Evolutionary conservation across 768 basidiomycete genomes (phyloP), one percentile per base, ranked within the genome.

Genomic region (Mycena haematopus): DNA sequence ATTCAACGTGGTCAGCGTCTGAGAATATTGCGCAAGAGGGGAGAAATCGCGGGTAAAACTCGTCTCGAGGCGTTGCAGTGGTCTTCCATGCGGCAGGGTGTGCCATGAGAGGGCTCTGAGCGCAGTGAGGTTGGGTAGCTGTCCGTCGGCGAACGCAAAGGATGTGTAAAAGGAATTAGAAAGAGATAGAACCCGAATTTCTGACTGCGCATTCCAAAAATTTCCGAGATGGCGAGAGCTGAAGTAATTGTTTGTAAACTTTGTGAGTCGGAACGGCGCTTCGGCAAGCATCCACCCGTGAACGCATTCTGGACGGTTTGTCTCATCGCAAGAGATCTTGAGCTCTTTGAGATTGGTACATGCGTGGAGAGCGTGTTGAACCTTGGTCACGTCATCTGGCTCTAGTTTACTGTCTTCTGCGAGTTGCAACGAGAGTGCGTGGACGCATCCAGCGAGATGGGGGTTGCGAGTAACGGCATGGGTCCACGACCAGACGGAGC

Each of bases 261-360:
- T 60, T 0, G 33, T 21, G 19, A 60, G 53, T 3, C 52, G 31
- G 36, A 60, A 60, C 1, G 44, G 45, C 19, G 40, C 47, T 24
- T 49, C 36, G n/a, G n/a, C 49, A 11, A 55, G 29, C 3, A 60
- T 54, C 59, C 52, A 60, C 8, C 52, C 52, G 21, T 49, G 46
- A 21, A 60, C 31, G n/a, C n/a, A n/a, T n/a, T n/a, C n/a, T n/a
- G n/a, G n/a, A n/a, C n/a, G n/a, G 1, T 10, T 17, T 17, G 17
- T 19, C 4, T 19, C 5, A 2, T 19, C 40, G 9, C 40, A 9
- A n/a, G 19, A 6, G 19, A 42, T 17, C 10, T 21, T 14, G 25
- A 60, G 33, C 24, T 60, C 52, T 22, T 60, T 60, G 45, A 60
- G 59, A 36, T 60, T 54, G 45, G 54, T 17, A 15, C 52, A 60